Evolutionary conservation across 306 rosid genomes (phyloP).

Genomic region (Casuarina glauca): DNA sequence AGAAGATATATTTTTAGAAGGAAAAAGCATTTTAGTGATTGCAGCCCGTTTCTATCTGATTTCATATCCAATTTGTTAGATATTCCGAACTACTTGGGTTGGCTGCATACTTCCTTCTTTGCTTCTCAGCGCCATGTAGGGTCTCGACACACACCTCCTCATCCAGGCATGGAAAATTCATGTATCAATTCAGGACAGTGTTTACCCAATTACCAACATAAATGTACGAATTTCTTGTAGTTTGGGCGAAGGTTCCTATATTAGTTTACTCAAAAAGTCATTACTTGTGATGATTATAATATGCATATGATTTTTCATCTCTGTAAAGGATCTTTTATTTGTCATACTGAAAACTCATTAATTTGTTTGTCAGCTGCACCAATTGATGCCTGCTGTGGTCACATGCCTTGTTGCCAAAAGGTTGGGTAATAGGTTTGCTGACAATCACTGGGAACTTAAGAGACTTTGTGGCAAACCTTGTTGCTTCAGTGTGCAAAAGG

Average conservation of each 20-base stretch:
- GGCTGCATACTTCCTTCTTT: not conserved
- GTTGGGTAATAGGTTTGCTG: conserved; percentile 75
- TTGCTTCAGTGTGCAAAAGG: conserved; percentile 87
- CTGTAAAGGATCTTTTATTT: not conserved
- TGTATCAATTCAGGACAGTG: not conserved
- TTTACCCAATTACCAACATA: conserved; percentile 3
- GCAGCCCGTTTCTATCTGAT: not conserved
- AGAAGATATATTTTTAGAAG: not conserved
- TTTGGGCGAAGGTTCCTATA: conserved; percentile 13
- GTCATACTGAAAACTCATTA: conserved; percentile 20
- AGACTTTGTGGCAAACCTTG: conserved; percentile 75
- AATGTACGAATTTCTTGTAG: conserved; percentile 10
- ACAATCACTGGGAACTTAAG: conserved; percentile 84
- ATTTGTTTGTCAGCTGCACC: conserved; percentile 60
- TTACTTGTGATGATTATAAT: not conserved
- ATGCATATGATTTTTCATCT: not conserved
- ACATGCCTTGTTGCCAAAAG: conserved; percentile 88
- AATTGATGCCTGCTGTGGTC: conserved; percentile 92
- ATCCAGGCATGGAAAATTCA: no score
- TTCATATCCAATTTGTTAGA: not conserved
- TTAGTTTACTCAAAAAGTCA: conserved; percentile 11
- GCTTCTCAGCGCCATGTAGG: not conserved
- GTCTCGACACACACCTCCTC: not conserved
- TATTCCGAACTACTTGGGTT: not conserved
- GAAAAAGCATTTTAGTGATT: not conserved